phyloP scores from a whole-genome alignment of 2,329 filamentous ascomycete species.

The Fusarium sambucinum region DNA sequence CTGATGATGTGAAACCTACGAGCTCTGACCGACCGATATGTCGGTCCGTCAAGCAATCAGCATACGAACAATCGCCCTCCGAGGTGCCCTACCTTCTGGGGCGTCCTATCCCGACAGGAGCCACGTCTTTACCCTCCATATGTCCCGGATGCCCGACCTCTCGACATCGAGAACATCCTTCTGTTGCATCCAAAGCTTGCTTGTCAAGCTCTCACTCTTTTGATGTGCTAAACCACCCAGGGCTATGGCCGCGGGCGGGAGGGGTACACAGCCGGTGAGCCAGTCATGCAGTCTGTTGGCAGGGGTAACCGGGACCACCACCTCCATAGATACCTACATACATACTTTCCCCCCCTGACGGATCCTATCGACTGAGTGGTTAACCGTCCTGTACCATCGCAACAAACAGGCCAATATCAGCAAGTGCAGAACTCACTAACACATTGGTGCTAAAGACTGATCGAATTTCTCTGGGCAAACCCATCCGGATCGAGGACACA shows the following conservation, averaged over 20 bases:
- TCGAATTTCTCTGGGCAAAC: background rate
- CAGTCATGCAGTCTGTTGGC: slow-evolving; percentile 40
- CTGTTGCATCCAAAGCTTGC: slow-evolving; percentile 14
- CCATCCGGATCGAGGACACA: slow-evolving; percentile 13
- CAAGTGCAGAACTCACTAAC: slow-evolving; percentile 3
- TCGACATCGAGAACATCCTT: slow-evolving; percentile 22
- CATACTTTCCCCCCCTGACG: slow-evolving; percentile 27
- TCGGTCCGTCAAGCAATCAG: slow-evolving; percentile 23
- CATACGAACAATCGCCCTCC: slow-evolving; percentile 8
- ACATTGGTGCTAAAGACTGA: slow-evolving; percentile 20
- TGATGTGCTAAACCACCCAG: slow-evolving; percentile 25
- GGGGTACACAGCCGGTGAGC: slow-evolving; percentile 45
- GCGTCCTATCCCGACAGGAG: slow-evolving; percentile 44
- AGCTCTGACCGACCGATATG: slow-evolving; percentile 26
- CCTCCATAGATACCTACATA: slow-evolving; percentile 7
- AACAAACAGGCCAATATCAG: background rate
- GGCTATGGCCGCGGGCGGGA: slow-evolving; percentile 38
- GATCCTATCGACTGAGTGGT: slow-evolving; percentile 35
- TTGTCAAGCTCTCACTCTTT: slow-evolving; percentile 22
- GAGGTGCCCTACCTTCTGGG: slow-evolving; percentile 20
- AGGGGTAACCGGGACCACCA: slow-evolving; percentile 35
- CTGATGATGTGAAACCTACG: slow-evolving; percentile 27
- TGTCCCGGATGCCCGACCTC: slow-evolving; percentile 29
- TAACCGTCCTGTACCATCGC: slow-evolving; percentile 9
- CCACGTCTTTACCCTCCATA: slow-evolving; percentile 44